Conservation (phyloP, 495 filamentous ascomycete genomes). For the Talaromyces trachyspermus region DNA sequence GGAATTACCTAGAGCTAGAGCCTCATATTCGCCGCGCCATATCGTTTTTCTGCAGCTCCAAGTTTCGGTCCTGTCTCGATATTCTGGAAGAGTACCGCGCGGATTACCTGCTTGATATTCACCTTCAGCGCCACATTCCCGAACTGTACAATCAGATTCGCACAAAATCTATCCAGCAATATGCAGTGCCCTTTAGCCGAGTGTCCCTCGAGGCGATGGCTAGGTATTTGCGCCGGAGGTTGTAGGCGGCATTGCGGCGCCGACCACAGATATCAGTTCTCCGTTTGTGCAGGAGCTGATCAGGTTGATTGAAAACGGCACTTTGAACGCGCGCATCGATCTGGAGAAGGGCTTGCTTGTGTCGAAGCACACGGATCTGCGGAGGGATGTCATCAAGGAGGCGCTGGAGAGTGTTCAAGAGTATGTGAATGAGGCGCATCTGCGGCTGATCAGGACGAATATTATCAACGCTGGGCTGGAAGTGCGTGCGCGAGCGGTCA, state of each 20-base stretch:
- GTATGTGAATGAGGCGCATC: slow-evolving; percentile 65
- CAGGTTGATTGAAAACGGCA: slow-evolving; percentile 62
- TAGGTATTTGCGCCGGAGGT: slow-evolving; percentile 48
- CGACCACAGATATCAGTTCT: slow-evolving; percentile 39
- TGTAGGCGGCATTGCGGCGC: slow-evolving; percentile 25
- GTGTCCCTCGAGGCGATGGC: slow-evolving; percentile 63
- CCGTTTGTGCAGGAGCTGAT: slow-evolving; percentile 70
- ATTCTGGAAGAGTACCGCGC: slow-evolving; percentile 72
- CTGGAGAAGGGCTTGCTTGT: slow-evolving; percentile 72
- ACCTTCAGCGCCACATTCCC: slow-evolving; percentile 70
- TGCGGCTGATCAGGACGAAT: slow-evolving; percentile 68
- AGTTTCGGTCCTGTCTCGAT: slow-evolving; percentile 75
- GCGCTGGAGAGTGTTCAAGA: slow-evolving; percentile 58
- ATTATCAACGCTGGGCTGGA: slow-evolving; percentile 69
- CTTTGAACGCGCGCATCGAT: slow-evolving; percentile 76
- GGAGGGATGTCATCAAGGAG: slow-evolving; percentile 57
- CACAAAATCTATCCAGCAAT: slow-evolving; percentile 87
- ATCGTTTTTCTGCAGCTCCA: slow-evolving; percentile 74
- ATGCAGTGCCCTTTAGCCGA: slow-evolving; percentile 72
- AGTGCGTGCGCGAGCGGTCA: slow-evolving; percentile 35
- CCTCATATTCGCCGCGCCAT: slow-evolving; percentile 92
- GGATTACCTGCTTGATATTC: slow-evolving; percentile 85
- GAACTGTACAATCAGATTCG: slow-evolving; percentile 65
- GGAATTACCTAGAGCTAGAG: slow-evolving; percentile 84
- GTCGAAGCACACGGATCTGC: slow-evolving; percentile 55